These are phyloP conservation scores for Musa troglodytarum DNA, from an alignment of 176 grass and related monocot genomes.

Conservation along the genomic window DNA sequence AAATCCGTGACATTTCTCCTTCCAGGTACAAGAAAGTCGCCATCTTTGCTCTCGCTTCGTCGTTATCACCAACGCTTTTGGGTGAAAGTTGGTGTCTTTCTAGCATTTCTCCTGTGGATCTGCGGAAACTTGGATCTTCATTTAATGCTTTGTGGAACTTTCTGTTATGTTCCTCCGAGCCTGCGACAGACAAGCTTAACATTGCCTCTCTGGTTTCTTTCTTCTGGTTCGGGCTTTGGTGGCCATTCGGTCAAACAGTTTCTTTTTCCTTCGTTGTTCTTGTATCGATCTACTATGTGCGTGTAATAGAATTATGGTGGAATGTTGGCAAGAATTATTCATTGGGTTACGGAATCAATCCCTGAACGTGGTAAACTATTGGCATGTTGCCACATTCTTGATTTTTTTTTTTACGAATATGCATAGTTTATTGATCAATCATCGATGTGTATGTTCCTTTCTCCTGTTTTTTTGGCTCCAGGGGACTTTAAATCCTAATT, in stretches of 20 bases:
- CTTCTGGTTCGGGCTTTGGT: background rate
- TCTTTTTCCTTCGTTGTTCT: background rate
- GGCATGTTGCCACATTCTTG: background rate
- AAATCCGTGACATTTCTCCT: constrained; percentile 12
- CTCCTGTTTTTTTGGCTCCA: background rate
- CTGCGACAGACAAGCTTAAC: no score
- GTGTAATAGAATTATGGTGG: background rate
- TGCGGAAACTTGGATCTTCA: background rate
- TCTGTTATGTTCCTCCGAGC: background rate
- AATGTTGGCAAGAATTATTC: background rate
- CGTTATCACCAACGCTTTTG: background rate
- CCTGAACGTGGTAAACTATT: background rate
- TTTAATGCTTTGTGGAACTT: background rate
- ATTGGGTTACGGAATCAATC: background rate
- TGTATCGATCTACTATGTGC: background rate
- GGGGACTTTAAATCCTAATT: background rate
- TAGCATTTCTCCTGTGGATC: background rate
- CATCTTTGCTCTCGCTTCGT: no score
- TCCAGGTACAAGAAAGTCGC: constrained; percentile 20
- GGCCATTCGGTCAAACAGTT: background rate
- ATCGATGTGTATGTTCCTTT: background rate
- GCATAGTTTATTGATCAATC: background rate
- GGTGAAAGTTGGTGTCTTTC: background rate
- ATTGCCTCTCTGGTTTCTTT: background rate
- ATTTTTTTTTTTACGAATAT: background rate